Conservation (phyloP, 2,329 filamentous ascomycete genomes). For the Microsporum ferrugineum region DNA sequence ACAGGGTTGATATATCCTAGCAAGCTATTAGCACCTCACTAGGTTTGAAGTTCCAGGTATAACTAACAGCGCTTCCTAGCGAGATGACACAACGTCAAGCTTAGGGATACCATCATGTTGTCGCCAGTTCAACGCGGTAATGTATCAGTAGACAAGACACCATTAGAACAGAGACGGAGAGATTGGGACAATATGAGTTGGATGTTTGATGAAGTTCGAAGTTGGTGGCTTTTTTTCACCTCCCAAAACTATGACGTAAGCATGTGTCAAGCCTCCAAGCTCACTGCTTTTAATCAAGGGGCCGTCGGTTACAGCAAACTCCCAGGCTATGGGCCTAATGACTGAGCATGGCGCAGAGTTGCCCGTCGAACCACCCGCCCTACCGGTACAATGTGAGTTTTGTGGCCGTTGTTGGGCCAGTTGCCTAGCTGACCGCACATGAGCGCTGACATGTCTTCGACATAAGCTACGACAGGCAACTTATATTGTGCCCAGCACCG, state of each 20-base stretch:
- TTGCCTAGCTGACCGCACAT: no score
- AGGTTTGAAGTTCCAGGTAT: not conserved
- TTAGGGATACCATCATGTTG: no score
- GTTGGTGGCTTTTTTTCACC: no score
- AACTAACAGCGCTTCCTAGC: not conserved
- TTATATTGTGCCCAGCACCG: constrained; percentile 75
- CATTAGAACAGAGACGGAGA: no score
- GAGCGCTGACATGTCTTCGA: not conserved
- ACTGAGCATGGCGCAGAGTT: not conserved
- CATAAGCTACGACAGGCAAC: constrained; percentile 65
- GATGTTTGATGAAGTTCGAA: no score
- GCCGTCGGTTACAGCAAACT: not conserved
- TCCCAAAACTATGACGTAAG: not conserved
- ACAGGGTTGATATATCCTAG: not conserved
- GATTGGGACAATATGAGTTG: no score
- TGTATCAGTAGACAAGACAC: no score
- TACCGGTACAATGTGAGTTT: not conserved
- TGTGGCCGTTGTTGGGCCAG: no score
- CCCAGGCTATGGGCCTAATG: not conserved
- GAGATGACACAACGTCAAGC: not conserved
- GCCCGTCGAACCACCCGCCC: not conserved
- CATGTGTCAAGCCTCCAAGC: no score
- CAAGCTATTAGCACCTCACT: not conserved
- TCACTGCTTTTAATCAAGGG: not conserved
- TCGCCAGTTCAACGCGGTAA: no score